Conservation (phyloP, 345 rosid genomes). For the Heritiera littoralis region DNA sequence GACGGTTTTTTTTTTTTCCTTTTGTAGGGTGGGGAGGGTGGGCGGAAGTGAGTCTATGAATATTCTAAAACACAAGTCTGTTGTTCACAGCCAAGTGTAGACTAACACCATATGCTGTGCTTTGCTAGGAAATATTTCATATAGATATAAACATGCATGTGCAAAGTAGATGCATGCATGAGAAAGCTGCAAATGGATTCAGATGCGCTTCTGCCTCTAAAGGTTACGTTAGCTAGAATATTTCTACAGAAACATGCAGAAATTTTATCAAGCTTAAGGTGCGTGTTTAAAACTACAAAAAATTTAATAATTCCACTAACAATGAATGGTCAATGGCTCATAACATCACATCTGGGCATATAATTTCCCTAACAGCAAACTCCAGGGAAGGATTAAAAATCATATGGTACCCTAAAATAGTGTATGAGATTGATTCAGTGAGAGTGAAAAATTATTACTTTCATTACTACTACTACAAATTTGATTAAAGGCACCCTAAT, state of each 20-base stretch:
- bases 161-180: background rate
- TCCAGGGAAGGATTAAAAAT: background rate
- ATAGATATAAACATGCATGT: background rate
- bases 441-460: too few relatives aligned
- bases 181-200: background rate
- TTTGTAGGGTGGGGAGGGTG: background rate
- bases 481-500: background rate
- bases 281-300: too few relatives aligned
- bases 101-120: background rate
- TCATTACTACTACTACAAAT: too few relatives aligned
- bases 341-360: background rate
- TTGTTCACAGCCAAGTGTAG: background rate
- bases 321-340: background rate
- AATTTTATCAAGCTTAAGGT: background rate
- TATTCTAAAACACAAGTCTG: background rate
- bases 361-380: background rate
- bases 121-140: background rate
- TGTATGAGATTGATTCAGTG: background rate
- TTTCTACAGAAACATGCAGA: background rate
- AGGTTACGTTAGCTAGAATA: background rate
- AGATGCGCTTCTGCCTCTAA: background rate
- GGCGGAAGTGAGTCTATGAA: background rate
- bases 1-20: background rate
- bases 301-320: background rate
- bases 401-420: background rate